Percentiles rank a stretch among this genome's conserved stretches.
Conservation (phyloP, 257 asterid species). For the Cordia subcordata region DNA sequence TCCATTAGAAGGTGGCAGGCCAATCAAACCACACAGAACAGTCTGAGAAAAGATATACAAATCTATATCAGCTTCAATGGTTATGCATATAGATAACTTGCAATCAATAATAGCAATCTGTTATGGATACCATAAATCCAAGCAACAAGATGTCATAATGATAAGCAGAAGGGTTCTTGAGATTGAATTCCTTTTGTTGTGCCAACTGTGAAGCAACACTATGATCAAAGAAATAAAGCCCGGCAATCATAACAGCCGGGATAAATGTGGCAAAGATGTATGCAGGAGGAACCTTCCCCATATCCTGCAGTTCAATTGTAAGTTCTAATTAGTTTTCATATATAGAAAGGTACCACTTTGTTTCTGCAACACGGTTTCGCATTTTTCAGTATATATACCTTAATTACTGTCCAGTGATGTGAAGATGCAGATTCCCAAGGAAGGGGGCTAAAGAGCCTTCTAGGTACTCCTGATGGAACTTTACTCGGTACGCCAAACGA, state of each 20-base stretch:
- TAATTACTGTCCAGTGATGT: slow-evolving; percentile 50
- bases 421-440: slow-evolving; percentile 42
- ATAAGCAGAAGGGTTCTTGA: slow-evolving; percentile 55
- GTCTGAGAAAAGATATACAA: slow-evolving; percentile 28
- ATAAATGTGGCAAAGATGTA: slow-evolving; percentile 45
- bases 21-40: slow-evolving; percentile 52
- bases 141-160: slow-evolving; percentile 55
- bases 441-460: slow-evolving; percentile 44
- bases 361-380: background rate
- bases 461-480: slow-evolving; percentile 46
- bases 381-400: slow-evolving; percentile 22
- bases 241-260: slow-evolving; percentile 59
- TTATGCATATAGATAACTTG: background rate
- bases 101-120: background rate
- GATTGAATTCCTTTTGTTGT: slow-evolving; percentile 59
- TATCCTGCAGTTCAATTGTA: slow-evolving; percentile 35
- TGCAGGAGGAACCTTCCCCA: slow-evolving; percentile 43
- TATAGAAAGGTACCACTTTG: background rate
- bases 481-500: slow-evolving; percentile 32
- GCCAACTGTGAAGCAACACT: slow-evolving; percentile 47
- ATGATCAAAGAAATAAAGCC: slow-evolving; percentile 65
- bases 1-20: slow-evolving; percentile 67
- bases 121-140: slow-evolving; percentile 45
- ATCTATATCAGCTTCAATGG: background rate
- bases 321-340: background rate